Conservation (phyloP, 116 monocot species). For the Dioscorea cayenensis region DNA sequence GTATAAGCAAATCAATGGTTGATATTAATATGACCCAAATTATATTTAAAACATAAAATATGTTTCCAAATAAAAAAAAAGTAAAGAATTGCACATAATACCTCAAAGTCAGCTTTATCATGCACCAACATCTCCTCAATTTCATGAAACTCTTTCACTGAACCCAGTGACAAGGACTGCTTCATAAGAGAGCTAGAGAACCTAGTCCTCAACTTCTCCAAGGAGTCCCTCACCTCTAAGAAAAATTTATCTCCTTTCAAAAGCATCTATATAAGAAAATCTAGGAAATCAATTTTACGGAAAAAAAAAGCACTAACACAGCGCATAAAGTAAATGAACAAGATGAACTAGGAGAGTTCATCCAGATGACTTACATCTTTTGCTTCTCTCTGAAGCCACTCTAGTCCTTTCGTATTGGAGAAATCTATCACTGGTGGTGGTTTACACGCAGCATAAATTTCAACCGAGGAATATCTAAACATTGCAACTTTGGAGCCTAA, state of each 20-base stretch:
- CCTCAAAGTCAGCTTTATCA: conserved; percentile 87
- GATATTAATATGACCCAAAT: neutral
- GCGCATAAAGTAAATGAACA: neutral
- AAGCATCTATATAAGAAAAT: conserved; percentile 41
- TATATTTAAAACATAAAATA: conserved; percentile 2
- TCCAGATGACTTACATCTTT: conserved; percentile 39
- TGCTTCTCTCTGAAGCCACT: conserved; percentile 58
- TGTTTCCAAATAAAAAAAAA: neutral
- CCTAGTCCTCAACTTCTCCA: conserved; percentile 42
- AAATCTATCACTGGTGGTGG: conserved; percentile 59
- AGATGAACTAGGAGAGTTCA: neutral
- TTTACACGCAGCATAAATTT: conserved; percentile 65
- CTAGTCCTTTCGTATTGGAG: conserved; percentile 39
- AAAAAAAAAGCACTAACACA: neutral
- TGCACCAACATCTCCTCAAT: conserved; percentile 53
- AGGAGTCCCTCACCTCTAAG: conserved; percentile 34
- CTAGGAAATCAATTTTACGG: conserved; percentile 6
- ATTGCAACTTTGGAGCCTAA: conserved; percentile 72
- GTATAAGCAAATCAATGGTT: neutral
- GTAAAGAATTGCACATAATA: conserved; percentile 10
- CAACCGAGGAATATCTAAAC: conserved; percentile 75
- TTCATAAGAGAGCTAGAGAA: conserved; percentile 4
- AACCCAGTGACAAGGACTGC: conserved; percentile 9
- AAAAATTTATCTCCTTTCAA: conserved; percentile 45
- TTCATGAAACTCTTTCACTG: conserved; percentile 41